Evolutionary conservation across 768 basidiomycete genomes (phyloP), one percentile per base, ranked within the genome.

Genomic region (Rhodotorula toruloides): DNA sequence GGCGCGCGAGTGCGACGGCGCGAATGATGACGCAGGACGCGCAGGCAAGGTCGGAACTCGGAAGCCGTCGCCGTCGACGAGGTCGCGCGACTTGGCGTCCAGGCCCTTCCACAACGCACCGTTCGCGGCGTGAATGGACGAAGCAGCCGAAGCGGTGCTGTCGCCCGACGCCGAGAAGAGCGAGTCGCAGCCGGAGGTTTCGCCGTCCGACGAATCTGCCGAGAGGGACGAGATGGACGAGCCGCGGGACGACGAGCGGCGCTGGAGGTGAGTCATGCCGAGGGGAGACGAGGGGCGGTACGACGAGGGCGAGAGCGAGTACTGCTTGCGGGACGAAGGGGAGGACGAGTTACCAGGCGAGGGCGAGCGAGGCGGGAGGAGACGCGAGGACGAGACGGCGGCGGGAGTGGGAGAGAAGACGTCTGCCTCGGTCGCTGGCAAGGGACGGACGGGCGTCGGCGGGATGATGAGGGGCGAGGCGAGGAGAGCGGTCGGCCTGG

Each of bases 401-500:
- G 52, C 13, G 21, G 68, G 68, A 2, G 65, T 60, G 21, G 69
- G 69, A 12, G 69, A 71, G 57, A 71, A 71, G 58, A 71, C 65
- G 43, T 71, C 69, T 4, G 61, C 54, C 31, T 67, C 65, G 46
- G 55, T 27, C 2, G 40, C 50, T 2, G 59, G 62, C 14, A 65
- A 36, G 0, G 69, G 61, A 5, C 65, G 61, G 0, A 66, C 44
- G 12, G 69, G 69, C 3, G 69, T 71, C 2, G 69, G 69, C 1
- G 69, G 69, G 39, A 67, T 71, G 61, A 71, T 63, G 58, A 61
- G 56, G 5, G 69, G 69, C 2, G 69, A 71, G 1, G 65, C 65
- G 65, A 67, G 65, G 43, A 71, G 61, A 32, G 64, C 53, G 42
- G 54, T 39, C 22, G 57, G 67, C 37, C 46, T 50, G 5, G 32